Conservation (phyloP, 768 basidiomycete species). For the Phaffia australis region DNA sequence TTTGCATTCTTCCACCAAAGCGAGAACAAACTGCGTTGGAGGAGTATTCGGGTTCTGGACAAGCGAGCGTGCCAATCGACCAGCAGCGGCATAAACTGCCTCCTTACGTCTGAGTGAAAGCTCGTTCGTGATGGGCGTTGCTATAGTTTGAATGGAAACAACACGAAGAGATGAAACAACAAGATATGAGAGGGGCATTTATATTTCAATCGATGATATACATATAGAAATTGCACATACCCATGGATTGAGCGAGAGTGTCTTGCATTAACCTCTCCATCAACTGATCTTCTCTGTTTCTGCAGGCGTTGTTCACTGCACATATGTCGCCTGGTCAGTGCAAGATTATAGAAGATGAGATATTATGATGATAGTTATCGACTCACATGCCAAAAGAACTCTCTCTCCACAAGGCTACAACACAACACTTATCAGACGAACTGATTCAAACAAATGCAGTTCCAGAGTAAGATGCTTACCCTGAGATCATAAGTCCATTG, state of each 20-base stretch:
- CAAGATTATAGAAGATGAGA: too few relatives aligned
- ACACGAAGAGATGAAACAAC: not conserved
- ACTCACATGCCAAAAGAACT: conserved; percentile 17
- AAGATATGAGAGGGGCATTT: not conserved
- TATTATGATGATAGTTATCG: not conserved
- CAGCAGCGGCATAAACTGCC: conserved; percentile 24
- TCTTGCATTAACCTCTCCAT: conserved; percentile 6
- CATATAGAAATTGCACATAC: not conserved
- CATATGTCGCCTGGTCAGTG: too few relatives aligned
- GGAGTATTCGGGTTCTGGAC: conserved; percentile 10
- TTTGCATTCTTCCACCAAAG: conserved; percentile 10
- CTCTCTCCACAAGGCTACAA: conserved; percentile 23
- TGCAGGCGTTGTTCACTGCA: conserved; percentile 17
- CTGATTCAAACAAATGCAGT: not conserved
- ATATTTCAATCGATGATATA: not conserved
- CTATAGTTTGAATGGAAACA: not conserved
- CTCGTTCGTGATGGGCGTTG: conserved; percentile 3
- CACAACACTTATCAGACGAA: not conserved
- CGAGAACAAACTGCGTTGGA: conserved; percentile 3
- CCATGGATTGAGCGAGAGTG: conserved; percentile 8
- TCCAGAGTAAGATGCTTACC: conserved; percentile 5
- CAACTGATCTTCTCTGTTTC: conserved; percentile 7
- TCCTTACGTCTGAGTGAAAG: conserved; percentile 9
- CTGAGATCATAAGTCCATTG: conserved; percentile 25
- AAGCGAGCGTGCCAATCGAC: conserved; percentile 20